A percentile compares a stretch with the other conserved stretches of the same genome.
phyloP scores from a whole-genome alignment of 352 stramenopile species.

The Aphanomyces cochlioides region DNA sequence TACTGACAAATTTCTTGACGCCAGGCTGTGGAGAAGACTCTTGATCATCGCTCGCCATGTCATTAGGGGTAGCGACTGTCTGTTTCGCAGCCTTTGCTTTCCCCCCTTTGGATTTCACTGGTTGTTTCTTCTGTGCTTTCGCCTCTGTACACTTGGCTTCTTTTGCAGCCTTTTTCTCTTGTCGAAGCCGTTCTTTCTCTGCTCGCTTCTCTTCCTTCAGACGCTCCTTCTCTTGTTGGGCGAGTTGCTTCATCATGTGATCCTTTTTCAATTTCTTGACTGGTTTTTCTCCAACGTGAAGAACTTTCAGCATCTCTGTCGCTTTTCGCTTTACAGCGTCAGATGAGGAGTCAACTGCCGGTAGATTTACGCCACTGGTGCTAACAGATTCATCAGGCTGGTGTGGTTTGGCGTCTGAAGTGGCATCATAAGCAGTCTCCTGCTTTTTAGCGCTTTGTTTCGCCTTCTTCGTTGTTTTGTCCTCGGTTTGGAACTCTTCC shows the following conservation, averaged over 20 bases:
- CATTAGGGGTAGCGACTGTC: no score
- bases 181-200: background rate
- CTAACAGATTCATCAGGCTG: no score
- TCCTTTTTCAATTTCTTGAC: background rate
- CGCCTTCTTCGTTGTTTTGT: background rate
- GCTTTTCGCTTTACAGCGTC: background rate
- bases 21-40: no score
- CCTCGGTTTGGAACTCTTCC: background rate
- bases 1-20: no score
- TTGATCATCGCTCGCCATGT: no score
- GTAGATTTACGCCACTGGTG: no score
- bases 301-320: background rate
- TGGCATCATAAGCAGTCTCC: background rate
- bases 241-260: background rate
- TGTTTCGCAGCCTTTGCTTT: background rate
- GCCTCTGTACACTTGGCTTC: background rate
- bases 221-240: background rate
- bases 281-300: background rate
- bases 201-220: background rate
- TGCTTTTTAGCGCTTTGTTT: conserved; percentile 1
- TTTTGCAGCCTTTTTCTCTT: background rate
- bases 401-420: no score
- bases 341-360: no score
- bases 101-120: background rate
- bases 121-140: background rate